Conservation (phyloP, 2,329 filamentous ascomycete genomes). For the Didymella pinodella region DNA sequence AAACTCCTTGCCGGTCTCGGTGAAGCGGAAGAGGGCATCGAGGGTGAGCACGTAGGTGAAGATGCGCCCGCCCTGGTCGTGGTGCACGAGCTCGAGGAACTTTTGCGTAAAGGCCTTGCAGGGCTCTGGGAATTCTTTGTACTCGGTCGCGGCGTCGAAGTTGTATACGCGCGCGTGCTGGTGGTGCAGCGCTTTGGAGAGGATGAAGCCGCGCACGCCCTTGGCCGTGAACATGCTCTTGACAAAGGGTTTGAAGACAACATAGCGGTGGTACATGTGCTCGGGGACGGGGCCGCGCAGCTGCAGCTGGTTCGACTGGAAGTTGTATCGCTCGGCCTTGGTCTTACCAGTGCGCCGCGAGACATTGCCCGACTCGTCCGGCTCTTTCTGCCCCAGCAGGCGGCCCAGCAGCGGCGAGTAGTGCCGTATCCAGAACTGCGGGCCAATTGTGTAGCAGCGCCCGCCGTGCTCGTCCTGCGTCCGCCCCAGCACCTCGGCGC, state of each 20-base stretch:
- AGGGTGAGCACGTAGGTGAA: conserved; percentile 93
- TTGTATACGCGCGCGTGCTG: conserved; percentile 92
- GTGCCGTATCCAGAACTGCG: conserved; percentile 79
- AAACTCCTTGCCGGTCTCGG: conserved; percentile 94
- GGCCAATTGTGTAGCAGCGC: conserved; percentile 80
- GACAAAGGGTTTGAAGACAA: conserved; percentile 91
- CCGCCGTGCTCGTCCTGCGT: conserved; percentile 72
- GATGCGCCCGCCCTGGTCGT: conserved; percentile 82
- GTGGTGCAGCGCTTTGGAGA: conserved; percentile 87
- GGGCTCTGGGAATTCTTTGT: conserved; percentile 71
- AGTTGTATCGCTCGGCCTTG: conserved; percentile 78
- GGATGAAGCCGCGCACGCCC: conserved; percentile 78
- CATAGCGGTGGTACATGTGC: conserved; percentile 86
- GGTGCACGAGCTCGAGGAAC: conserved; percentile 86
- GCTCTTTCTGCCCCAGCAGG: conserved; percentile 71
- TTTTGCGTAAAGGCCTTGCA: conserved; percentile 75
- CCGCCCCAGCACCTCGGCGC: conserved; percentile 77
- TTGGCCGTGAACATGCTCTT: conserved; percentile 84
- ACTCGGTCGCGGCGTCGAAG: conserved; percentile 78
- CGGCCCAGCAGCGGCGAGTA: conserved; percentile 89
- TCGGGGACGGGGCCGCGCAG: conserved; percentile 82
- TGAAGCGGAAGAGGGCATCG: conserved; percentile 87
- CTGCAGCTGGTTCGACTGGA: conserved; percentile 93
- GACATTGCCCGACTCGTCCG: conserved; percentile 49
- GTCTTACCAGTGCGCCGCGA: conserved; percentile 53